Evolutionary conservation across 768 basidiomycete species (phyloP), one percentile per base, ranked within the genome.

Genomic region (Podaxis mareebaensis): DNA sequence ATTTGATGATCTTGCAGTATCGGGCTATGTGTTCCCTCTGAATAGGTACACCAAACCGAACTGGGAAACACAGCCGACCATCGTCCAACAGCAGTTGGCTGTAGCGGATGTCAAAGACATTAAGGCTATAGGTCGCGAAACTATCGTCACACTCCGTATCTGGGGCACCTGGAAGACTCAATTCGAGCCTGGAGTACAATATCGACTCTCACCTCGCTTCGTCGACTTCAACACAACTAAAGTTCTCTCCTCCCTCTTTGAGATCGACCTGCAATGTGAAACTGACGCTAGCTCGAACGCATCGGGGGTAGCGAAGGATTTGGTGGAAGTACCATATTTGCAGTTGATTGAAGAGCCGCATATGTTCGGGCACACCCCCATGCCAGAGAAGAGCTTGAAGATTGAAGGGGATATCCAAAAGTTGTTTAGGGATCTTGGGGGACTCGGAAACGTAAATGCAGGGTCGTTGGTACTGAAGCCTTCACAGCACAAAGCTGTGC

Each of bases 201-300:
- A 81, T 63, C 78, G 82, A 4, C 76, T 84, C 11, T 83, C 81
- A 0, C 78, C 79, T 3, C 81, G 83, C 26, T 70, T 83, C n/a
- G 78, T 84, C 15, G 83, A 85, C 64, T 84, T 83, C 67, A 85
- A 83, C 58, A 78, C 79, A n/a, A 77, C 75, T 8, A 83, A 83
- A 66, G 63, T 78, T 53, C 69, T 84, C 26, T 75, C 79, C 4
- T 77, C 78, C 13, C 71, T 85, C 7, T 75, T 85, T 30, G 81
- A 82, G 67, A 68, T 78, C 36, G 83, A 85, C 64, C 68, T 83
- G 20, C 72, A 68, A n/a, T 77, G 76, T 69, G 69, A 67, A 26
- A 71, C 67, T 6, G 59, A 61, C 26, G 42, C 66, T 12, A 33
- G 64, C 46, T 52, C 57, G 13, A 67, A 72, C 20, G 53, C 52